Conservation (phyloP, 106 monocot species). For the Dendrobium chrysotoxum region DNA sequence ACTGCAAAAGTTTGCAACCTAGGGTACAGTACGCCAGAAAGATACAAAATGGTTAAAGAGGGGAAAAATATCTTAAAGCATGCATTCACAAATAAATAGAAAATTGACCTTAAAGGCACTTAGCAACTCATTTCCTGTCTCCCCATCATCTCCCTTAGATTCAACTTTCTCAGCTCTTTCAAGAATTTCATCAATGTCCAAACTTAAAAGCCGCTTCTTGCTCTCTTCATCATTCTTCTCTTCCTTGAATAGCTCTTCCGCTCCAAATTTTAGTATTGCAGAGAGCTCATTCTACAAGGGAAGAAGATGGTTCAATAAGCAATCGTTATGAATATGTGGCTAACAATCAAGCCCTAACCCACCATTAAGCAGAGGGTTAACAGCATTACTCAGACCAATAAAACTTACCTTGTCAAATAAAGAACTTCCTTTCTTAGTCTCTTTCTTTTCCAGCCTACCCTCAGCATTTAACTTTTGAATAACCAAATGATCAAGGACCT, state of each 20-base stretch:
- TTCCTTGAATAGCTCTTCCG: slow-evolving; percentile 97
- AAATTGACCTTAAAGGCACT: slow-evolving; percentile 86
- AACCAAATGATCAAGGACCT: slow-evolving; percentile 98
- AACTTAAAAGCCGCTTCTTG: slow-evolving; percentile 79
- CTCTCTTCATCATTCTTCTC: slow-evolving; percentile 96
- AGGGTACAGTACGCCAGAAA: background rate
- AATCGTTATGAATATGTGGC: background rate
- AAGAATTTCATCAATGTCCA: slow-evolving; percentile 99
- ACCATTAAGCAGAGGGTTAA: background rate
- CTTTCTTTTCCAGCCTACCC: slow-evolving; percentile 97
- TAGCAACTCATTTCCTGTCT: slow-evolving; percentile 82
- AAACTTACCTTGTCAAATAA: slow-evolving; percentile 91
- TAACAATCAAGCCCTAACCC: background rate
- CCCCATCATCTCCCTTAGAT: slow-evolving; percentile 63
- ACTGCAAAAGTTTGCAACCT: slow-evolving; percentile 92
- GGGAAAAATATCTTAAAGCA: background rate
- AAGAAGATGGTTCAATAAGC: background rate
- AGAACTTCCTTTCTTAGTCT: slow-evolving; percentile 84
- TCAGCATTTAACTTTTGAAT: slow-evolving; percentile 99
- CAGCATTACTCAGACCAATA: background rate
- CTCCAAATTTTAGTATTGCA: slow-evolving; percentile 97
- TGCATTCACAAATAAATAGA: background rate
- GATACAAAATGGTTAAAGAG: background rate
- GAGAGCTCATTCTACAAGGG: slow-evolving; percentile 89
- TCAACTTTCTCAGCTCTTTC: slow-evolving; percentile 99